Percentiles rank a stretch among this genome's conserved stretches.
Evolutionary conservation across 768 basidiomycete genomes (phyloP).

Genomic region (Termitomyces titanicus): DNA sequence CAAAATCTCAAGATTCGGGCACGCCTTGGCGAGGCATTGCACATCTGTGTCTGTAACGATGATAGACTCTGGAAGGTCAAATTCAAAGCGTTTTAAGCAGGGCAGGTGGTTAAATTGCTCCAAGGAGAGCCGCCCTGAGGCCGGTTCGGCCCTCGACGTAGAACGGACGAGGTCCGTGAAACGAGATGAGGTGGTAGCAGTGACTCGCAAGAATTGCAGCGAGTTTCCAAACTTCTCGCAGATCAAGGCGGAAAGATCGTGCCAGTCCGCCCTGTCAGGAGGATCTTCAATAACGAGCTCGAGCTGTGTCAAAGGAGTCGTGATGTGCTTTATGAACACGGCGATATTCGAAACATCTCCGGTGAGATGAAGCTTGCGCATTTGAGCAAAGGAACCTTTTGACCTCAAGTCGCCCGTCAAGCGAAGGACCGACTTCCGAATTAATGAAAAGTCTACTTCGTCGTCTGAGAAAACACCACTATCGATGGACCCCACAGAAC

Average conservation of each 20-base stretch:
- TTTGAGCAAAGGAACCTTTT: slow-evolving; percentile 51
- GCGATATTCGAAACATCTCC: slow-evolving; percentile 69
- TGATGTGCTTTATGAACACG: slow-evolving; percentile 68
- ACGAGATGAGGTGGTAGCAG: slow-evolving; percentile 66
- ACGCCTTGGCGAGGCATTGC: slow-evolving; percentile 51
- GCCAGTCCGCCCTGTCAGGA: slow-evolving; percentile 72
- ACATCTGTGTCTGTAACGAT: slow-evolving; percentile 63
- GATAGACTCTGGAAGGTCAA: slow-evolving; percentile 77
- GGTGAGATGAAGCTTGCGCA: slow-evolving; percentile 62
- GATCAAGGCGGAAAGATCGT: slow-evolving; percentile 60
- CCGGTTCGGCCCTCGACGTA: slow-evolving; percentile 60
- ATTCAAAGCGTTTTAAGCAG: slow-evolving; percentile 57
- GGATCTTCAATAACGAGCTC: slow-evolving; percentile 81
- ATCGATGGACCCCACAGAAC: slow-evolving; percentile 63
- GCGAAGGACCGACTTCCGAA: slow-evolving; percentile 65
- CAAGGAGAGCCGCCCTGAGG: slow-evolving; percentile 58
- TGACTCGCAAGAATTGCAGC: slow-evolving; percentile 57
- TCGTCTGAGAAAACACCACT: slow-evolving; percentile 78
- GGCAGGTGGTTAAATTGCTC: slow-evolving; percentile 53
- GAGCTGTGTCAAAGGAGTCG: slow-evolving; percentile 59
- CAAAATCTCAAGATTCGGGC: slow-evolving; percentile 67
- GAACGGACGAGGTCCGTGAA: slow-evolving; percentile 82
- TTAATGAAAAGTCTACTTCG: slow-evolving; percentile 73
- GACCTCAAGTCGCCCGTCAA: slow-evolving; percentile 58
- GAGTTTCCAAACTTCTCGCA: slow-evolving; percentile 59